Conservation (phyloP, 805 yeast genomes). For the Schwanniomyces vanrijiae region DNA sequence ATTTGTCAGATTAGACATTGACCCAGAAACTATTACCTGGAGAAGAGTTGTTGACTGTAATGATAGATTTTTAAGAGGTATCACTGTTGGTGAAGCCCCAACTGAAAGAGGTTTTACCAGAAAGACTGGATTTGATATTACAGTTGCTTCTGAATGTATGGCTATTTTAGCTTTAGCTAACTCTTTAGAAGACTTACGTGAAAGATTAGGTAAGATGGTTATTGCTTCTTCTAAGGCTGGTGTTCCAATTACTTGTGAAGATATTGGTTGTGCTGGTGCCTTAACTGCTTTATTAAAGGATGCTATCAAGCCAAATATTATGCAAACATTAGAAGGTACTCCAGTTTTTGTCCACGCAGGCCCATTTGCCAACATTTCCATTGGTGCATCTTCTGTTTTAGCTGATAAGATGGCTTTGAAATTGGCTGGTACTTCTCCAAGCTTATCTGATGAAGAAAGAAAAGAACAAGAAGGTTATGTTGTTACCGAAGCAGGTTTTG, state of each 20-base stretch:
- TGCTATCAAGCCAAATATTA: constrained; percentile 79
- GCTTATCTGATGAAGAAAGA: constrained; percentile 40
- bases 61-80: constrained; percentile 75
- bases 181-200: constrained; percentile 70
- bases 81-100: constrained; percentile 79
- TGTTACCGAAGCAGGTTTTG: constrained; percentile 87
- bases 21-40: constrained; percentile 78
- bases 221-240: constrained; percentile 68
- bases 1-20: constrained; percentile 72
- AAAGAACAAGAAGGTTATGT: constrained; percentile 67
- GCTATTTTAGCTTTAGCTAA: constrained; percentile 77
- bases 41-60: constrained; percentile 85
- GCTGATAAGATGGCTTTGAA: constrained; percentile 83
- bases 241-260: constrained; percentile 79
- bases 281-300: constrained; percentile 78
- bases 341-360: constrained; percentile 89
- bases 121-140: constrained; percentile 76
- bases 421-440: constrained; percentile 65
- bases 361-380: constrained; percentile 84
- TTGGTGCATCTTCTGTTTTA: constrained; percentile 81
- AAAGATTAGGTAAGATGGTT: constrained; percentile 73
- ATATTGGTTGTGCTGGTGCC: constrained; percentile 84
- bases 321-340: constrained; percentile 88
- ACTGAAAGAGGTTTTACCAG: constrained; percentile 76
- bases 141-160: constrained; percentile 86